phyloP scores from a whole-genome alignment of 1,139 yeast genomes.

The Yamadazyma pseudoaaseri region DNA sequence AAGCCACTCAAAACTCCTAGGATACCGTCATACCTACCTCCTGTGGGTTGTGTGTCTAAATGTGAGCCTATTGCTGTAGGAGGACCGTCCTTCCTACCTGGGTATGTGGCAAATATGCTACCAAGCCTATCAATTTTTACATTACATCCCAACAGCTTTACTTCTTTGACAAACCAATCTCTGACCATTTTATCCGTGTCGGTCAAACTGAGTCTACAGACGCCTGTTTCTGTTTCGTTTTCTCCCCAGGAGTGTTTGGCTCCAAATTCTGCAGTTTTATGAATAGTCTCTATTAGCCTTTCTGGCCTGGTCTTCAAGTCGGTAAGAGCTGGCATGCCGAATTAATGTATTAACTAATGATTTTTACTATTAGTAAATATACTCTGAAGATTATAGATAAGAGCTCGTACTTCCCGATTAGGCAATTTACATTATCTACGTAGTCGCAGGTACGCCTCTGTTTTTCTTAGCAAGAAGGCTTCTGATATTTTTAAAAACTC shows the following conservation, averaged over 20 bases:
- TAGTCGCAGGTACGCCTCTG: too few species aligned
- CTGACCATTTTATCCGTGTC: slow-evolving; percentile 66
- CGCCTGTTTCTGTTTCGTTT: slow-evolving; percentile 57
- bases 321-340: too few species aligned
- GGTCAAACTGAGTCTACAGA: slow-evolving; percentile 57
- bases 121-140: slow-evolving; percentile 63
- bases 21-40: slow-evolving; percentile 74
- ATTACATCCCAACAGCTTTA: slow-evolving; percentile 52
- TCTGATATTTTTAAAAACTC: slow-evolving; percentile 19
- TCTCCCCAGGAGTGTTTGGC: slow-evolving; percentile 64
- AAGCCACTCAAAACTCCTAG: slow-evolving; percentile 67
- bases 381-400: background rate
- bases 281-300: slow-evolving; percentile 45
- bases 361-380: too few species aligned
- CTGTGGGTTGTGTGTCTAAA: slow-evolving; percentile 77
- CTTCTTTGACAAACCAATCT: slow-evolving; percentile 63
- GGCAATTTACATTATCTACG: too few species aligned
- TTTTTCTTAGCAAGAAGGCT: too few species aligned
- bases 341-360: too few species aligned
- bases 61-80: slow-evolving; percentile 76
- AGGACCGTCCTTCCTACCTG: slow-evolving; percentile 49
- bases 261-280: slow-evolving; percentile 61
- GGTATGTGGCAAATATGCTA: slow-evolving; percentile 62
- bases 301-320: slow-evolving; percentile 14
- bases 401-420: background rate